Conservation (phyloP, 23 red algal species). For the Chondrus crispus region DNA sequence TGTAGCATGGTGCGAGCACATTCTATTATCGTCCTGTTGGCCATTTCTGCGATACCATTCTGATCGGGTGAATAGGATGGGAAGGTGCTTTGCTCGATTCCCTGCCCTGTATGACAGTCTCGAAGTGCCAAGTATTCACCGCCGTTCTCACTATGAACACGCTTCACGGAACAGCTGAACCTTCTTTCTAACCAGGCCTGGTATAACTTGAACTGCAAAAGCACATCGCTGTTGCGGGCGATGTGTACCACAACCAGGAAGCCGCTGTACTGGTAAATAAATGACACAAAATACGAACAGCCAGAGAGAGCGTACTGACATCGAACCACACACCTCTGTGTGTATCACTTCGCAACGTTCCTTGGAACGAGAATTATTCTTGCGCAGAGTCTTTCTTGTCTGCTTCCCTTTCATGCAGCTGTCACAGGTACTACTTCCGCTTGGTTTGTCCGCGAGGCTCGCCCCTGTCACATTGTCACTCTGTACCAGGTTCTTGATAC, state of each 20-base stretch:
- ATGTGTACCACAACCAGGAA: not conserved
- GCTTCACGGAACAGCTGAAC: not conserved
- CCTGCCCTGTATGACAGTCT: not conserved
- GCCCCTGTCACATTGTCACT: not conserved
- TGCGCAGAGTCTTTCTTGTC: not conserved
- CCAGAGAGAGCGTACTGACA: not conserved
- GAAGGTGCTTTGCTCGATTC: not conserved
- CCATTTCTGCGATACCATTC: not conserved
- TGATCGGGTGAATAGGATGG: not conserved
- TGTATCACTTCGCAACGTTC: not conserved
- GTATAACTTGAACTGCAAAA: not conserved
- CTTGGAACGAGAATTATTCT: not conserved
- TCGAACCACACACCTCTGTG: not conserved
- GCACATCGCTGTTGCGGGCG: not conserved
- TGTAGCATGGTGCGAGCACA: not conserved
- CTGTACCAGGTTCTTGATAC: not conserved
- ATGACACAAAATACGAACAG: not conserved
- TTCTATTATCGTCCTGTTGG: not conserved
- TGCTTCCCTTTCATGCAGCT: slow-evolving; percentile 1
- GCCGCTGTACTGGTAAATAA: not conserved
- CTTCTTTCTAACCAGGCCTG: not conserved
- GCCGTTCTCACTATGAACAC: not conserved
- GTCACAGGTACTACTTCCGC: not conserved
- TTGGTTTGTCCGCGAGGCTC: not conserved
- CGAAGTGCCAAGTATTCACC: not conserved